Base-by-base conservation (phyloP, 83 land plant genomes). In the Picea abies region DNA sequence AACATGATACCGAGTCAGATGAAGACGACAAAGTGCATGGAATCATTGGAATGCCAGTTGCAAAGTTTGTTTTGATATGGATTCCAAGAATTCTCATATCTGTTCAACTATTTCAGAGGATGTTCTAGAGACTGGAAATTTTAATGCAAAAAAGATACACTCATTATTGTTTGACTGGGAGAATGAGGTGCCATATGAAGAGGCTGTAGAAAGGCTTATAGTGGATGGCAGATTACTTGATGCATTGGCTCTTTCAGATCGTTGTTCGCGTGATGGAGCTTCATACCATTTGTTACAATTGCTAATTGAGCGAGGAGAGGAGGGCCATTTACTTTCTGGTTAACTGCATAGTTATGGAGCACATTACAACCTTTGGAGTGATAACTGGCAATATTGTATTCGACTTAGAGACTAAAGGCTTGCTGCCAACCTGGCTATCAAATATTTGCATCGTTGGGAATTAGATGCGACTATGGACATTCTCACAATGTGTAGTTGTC, bases 401-500 rank as follows among this genome's bases (percentile, higher is more conserved):
- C 85, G 98, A 0, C 87, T 97, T 79, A 89, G 88, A 63, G 93
- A 97, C 86, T 95, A 96, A 88, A 93, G 87, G 23, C 85, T 97
- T 65, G 96, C 98, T 0, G 95, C 98, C 29, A 88, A 85, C 80
- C 99, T 97, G 80, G 97, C 98, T 56, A 84, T 97, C 25, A 96
- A 92, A 98, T 97, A 94, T 84, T 84, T 97, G 86, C 92, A 93
- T 37, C 72, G 89, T 60, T 97, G 99, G 99, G 98, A 97, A 37
- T 88, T 96, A 72, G 93, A 96, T 90, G 88, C 93, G 83, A 97
- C 98, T 32, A 90, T 97, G 82, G 97, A 96, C 84, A 96, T 95
- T 85, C 93, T 97, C 10, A 96, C 98, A 17, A 97, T 97, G 97
- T 96, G 99, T 83, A 90, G 92, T 78, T 97, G 98, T 91, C 98